Conservation (phyloP, 495 filamentous ascomycete species). For the Penicillium cataractarum region DNA sequence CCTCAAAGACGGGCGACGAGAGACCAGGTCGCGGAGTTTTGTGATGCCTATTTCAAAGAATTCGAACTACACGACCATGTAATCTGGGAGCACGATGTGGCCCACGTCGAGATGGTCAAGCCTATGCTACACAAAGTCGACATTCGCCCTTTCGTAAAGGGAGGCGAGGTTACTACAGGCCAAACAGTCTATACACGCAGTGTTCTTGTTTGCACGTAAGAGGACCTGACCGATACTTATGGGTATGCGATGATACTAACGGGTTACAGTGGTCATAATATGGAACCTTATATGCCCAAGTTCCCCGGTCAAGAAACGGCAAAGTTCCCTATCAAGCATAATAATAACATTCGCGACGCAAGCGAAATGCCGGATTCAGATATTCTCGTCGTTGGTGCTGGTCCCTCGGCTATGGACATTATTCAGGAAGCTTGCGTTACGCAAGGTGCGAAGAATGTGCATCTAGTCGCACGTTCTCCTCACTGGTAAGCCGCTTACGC, state of each 20-base stretch:
- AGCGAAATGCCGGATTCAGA: slow-evolving; percentile 9
- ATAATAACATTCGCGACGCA: slow-evolving; percentile 12
- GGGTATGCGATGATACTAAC: too few relatives aligned
- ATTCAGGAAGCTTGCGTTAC: slow-evolving; percentile 12
- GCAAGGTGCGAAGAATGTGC: slow-evolving; percentile 5
- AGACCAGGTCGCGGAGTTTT: slow-evolving; percentile 14
- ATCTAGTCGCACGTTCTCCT: slow-evolving; percentile 11
- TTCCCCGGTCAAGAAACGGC: slow-evolving; percentile 14
- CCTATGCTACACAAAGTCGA: slow-evolving; percentile 13
- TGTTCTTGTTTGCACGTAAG: slow-evolving; percentile 17
- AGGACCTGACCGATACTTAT: neutral
- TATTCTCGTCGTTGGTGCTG: slow-evolving; percentile 12
- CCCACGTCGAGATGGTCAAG: slow-evolving; percentile 13
- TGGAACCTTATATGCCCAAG: slow-evolving; percentile 13
- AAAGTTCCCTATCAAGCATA: slow-evolving; percentile 13
- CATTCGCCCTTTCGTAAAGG: slow-evolving; percentile 7
- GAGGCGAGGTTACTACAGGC: neutral
- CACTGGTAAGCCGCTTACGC: slow-evolving; percentile 6
- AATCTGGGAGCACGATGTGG: slow-evolving; percentile 9
- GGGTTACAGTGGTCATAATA: slow-evolving; percentile 8
- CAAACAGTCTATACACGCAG: slow-evolving; percentile 12
- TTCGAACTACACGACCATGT: slow-evolving; percentile 11
- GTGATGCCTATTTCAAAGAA: slow-evolving; percentile 12
- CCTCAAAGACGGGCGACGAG: slow-evolving; percentile 7
- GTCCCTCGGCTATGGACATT: slow-evolving; percentile 12